These are phyloP conservation scores for Coemansia aciculifera DNA, from an alignment of 192 early-diverging fungal genomes.

Conservation along the genomic window DNA sequence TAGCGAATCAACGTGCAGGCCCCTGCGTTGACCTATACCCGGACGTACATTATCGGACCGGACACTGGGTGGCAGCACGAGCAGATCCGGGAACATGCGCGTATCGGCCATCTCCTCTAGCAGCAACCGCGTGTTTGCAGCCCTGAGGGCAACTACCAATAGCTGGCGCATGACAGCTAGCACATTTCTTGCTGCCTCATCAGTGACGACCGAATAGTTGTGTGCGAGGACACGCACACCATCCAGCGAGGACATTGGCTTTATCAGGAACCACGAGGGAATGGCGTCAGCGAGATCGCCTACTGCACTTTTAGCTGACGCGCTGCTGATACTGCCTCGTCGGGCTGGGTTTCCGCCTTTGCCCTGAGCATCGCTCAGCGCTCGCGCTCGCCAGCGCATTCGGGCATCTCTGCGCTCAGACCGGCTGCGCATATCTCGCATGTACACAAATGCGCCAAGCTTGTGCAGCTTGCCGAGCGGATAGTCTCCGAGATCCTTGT, in stretches of 20 bases:
- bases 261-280: slow-evolving; percentile 55
- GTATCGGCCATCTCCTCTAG: slow-evolving; percentile 54
- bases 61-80: slow-evolving; percentile 26
- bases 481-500: slow-evolving; percentile 9
- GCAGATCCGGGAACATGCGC: slow-evolving; percentile 38
- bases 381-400: slow-evolving; percentile 31
- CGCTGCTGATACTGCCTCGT: not conserved
- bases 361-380: slow-evolving; percentile 22
- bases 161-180: slow-evolving; percentile 50
- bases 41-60: too few species aligned
- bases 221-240: slow-evolving; percentile 54
- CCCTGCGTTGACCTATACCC: not conserved
- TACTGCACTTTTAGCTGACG: not conserved
- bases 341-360: not conserved
- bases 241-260: slow-evolving; percentile 35
- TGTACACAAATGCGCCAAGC: slow-evolving; percentile 42
- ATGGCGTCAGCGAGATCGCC: slow-evolving; percentile 37
- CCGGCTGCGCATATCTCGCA: slow-evolving; percentile 50
- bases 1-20: slow-evolving; percentile 15
- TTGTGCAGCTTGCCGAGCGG: slow-evolving; percentile 36
- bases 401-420: slow-evolving; percentile 35
- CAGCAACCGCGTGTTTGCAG: slow-evolving; percentile 51
- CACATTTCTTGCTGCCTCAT: slow-evolving; percentile 45
- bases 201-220: slow-evolving; percentile 49
- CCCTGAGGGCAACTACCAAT: slow-evolving; percentile 44